Base-by-base conservation (phyloP, 345 rosid species). In the Salix brachista region DNA sequence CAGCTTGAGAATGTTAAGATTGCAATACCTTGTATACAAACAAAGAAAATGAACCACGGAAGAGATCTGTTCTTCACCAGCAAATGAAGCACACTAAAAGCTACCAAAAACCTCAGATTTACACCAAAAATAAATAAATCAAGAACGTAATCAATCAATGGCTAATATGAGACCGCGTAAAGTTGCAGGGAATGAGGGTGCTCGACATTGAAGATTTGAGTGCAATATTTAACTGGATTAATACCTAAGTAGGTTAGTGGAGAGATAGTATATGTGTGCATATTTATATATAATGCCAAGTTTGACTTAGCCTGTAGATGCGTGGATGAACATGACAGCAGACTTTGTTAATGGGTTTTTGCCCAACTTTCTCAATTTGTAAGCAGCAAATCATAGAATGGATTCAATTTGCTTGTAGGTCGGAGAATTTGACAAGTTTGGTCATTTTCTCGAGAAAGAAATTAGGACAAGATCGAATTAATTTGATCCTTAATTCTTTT, bases 291-390 rank as follows among this genome's bases (percentile, higher is more conserved):
- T 70, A 77, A 58, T 6, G 75, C 61, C 67, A 36, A 82, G 84
- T 81, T 87, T 90, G 97, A 90, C 97, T 85, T 87, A 80, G 83
- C 78, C 77, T 68, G 71, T 78, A 81, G 83, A 81, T 74, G 72
- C 88, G 85, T 87, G 62, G 75, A 83, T 84, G 84, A 87, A 90
- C 71, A 83, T 75, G 65, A 84, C 86, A 80, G 91, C 86, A 86
- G 85, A 72, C 72, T 78, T 25, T 77, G 73, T 68, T 77, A 77
- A 83, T 90, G 91, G 89, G 62, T 34, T 80, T 80, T 74, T 70
- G 91, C 94, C 97, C 65, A 92, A 87, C 87, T 83, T 84, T 14
- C 68, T 83, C 82, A 73, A 75, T 67, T 78, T 79, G 85, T n/a
- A 58, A 25, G 64, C 28, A 4, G 25, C 50, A 75, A 17, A 58